These are phyloP conservation scores for Ascodesmis nigricans DNA, from an alignment of 495 filamentous ascomycete species.

Conservation along the genomic window DNA sequence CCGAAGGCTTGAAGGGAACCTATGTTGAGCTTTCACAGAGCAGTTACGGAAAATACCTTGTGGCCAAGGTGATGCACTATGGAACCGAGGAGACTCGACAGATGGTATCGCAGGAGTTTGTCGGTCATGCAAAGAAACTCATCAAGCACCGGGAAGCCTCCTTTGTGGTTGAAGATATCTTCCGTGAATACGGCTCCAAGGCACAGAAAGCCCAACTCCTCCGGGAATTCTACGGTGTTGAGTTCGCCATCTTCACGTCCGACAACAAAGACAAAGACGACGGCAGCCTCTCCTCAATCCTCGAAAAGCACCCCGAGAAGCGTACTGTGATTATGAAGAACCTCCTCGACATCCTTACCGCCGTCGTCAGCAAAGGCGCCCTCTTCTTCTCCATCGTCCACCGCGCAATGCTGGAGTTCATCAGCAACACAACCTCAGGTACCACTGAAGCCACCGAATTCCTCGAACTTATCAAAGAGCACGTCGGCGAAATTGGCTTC, in stretches of 20 bases:
- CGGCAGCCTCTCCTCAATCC: slow-evolving; percentile 40
- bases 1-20: slow-evolving; percentile 63
- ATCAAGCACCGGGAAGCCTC: slow-evolving; percentile 90
- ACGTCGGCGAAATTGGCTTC: slow-evolving; percentile 91
- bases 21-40: slow-evolving; percentile 73
- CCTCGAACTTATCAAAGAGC: slow-evolving; percentile 70
- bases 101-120: slow-evolving; percentile 80
- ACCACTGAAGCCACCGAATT: slow-evolving; percentile 67
- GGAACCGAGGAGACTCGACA: slow-evolving; percentile 67
- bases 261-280: slow-evolving; percentile 25
- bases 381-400: slow-evolving; percentile 92
- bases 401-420: slow-evolving; percentile 95
- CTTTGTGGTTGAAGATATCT: slow-evolving; percentile 94
- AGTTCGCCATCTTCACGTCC: slow-evolving; percentile 63
- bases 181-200: slow-evolving; percentile 59
- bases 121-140: slow-evolving; percentile 68
- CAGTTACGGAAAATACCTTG: slow-evolving; percentile 77
- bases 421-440: slow-evolving; percentile 50
- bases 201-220: slow-evolving; percentile 66
- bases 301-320: slow-evolving; percentile 61
- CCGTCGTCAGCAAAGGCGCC: slow-evolving; percentile 80
- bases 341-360: slow-evolving; percentile 65
- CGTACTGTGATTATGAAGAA: slow-evolving; percentile 63
- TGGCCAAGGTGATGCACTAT: slow-evolving; percentile 82
- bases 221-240: slow-evolving; percentile 89